A percentile compares a stretch with the other conserved stretches of the same genome.
Evolutionary conservation across 345 rosid genomes (phyloP).

Genomic region (Lepidium sativum): DNA sequence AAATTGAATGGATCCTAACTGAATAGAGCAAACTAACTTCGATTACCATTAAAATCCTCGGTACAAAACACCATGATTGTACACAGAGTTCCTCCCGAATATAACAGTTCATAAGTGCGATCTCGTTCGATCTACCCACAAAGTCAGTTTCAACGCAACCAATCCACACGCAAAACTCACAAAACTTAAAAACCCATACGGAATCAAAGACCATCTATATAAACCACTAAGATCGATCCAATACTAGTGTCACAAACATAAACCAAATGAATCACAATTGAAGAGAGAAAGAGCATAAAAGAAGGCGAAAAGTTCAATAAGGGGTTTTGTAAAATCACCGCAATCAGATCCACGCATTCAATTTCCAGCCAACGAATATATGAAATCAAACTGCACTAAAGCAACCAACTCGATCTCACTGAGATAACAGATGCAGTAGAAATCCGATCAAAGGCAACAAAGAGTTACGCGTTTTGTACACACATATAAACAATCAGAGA

Average conservation of each 20-base stretch:
- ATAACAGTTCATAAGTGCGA: neutral
- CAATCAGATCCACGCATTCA: constrained; percentile 32
- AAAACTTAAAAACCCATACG: neutral
- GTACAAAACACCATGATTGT: neutral
- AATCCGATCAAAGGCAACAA: constrained; percentile 4
- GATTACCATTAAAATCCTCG: neutral
- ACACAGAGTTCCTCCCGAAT: neutral
- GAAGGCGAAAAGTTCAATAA: neutral
- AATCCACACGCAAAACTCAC: constrained; percentile 9
- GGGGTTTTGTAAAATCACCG: constrained; percentile 26
- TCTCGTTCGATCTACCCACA: constrained; percentile 12
- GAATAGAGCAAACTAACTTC: neutral
- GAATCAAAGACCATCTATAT: neutral
- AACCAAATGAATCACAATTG: constrained; percentile 6
- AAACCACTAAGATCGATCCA: constrained; percentile 11
- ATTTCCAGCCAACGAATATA: neutral
- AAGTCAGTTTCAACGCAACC: neutral
- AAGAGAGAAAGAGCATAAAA: neutral
- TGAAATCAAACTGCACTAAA: constrained; percentile 2
- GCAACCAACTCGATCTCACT: constrained; percentile 14
- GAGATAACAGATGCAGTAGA: constrained; percentile 2
- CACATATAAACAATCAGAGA: neutral
- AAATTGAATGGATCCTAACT: neutral
- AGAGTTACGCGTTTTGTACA: constrained; percentile 2
- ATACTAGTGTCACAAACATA: neutral